A percentile compares a stretch with the other conserved stretches of the same genome.
phyloP scores from a whole-genome alignment of 345 rosid species.

The Brassica juncea region DNA sequence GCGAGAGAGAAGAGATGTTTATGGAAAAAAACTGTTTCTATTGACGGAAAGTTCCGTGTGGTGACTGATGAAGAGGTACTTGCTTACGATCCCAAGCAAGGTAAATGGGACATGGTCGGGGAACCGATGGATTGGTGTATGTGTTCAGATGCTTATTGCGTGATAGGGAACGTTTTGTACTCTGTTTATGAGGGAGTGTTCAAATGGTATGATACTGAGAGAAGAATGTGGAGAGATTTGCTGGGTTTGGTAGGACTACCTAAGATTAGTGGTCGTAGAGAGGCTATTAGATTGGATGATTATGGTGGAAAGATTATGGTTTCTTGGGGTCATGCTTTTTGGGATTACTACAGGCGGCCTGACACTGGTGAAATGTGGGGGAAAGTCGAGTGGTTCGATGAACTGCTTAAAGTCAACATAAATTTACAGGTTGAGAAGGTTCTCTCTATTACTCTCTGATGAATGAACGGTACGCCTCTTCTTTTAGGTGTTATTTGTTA shows the following conservation, averaged over 20 bases:
- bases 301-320: not conserved
- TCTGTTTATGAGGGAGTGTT: not conserved
- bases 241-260: not conserved
- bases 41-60: not conserved
- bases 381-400: not conserved
- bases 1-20: not conserved
- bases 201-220: not conserved
- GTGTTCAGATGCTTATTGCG: not conserved
- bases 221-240: not conserved
- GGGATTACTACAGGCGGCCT: not conserved
- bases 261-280: not conserved
- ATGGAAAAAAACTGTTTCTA: conserved; percentile 21
- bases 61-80: not conserved
- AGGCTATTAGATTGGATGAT: not conserved
- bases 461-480: not conserved
- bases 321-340: not conserved
- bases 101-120: not conserved
- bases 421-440: conserved; percentile 1
- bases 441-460: not conserved
- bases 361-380: not conserved
- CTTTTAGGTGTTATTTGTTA: not conserved
- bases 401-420: no score
- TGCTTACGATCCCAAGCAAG: not conserved
- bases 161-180: not conserved
- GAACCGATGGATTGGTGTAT: not conserved